Percentiles rank a stretch among this genome's conserved stretches.
phyloP scores from a whole-genome alignment of 1,139 yeast species.

The Candida sanyaensis region DNA sequence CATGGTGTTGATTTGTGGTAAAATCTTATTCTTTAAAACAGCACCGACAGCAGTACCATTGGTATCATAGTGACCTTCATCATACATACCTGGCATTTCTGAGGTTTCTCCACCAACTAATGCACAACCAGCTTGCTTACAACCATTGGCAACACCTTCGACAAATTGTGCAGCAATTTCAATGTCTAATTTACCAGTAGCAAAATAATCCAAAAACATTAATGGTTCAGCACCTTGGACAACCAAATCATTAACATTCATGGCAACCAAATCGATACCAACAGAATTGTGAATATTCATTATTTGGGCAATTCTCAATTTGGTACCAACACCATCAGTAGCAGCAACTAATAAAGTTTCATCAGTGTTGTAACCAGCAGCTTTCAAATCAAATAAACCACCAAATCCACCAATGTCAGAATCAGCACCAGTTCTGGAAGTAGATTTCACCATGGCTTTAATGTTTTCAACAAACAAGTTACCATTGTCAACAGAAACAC shows the following conservation, averaged over 20 bases:
- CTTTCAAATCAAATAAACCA: constrained; percentile 87
- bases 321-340: constrained; percentile 99
- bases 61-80: constrained; percentile 93
- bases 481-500: constrained; percentile 97
- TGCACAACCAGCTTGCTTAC: constrained; percentile 95
- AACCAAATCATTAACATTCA: constrained; percentile 96
- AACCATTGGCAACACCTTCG: constrained; percentile 94
- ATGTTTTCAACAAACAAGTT: constrained; percentile 86
- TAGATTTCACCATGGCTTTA: constrained; percentile 89
- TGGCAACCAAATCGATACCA: constrained; percentile 97
- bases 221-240: constrained; percentile 99
- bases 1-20: constrained; percentile 74
- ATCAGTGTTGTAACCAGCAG: constrained; percentile 78
- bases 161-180: constrained; percentile 86
- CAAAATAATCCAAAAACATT: constrained; percentile 93
- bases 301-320: constrained; percentile 90
- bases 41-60: constrained; percentile 99
- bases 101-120: constrained; percentile 98
- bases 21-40: constrained; percentile 72
- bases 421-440: constrained; percentile 95
- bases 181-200: constrained; percentile 89
- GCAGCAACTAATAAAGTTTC: constrained; percentile 92
- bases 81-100: constrained; percentile 99
- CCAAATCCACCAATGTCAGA: constrained; percentile 99
- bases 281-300: constrained; percentile 90